phyloP scores from a whole-genome alignment of 331 rosid species.

The Prunus yedoensis region DNA sequence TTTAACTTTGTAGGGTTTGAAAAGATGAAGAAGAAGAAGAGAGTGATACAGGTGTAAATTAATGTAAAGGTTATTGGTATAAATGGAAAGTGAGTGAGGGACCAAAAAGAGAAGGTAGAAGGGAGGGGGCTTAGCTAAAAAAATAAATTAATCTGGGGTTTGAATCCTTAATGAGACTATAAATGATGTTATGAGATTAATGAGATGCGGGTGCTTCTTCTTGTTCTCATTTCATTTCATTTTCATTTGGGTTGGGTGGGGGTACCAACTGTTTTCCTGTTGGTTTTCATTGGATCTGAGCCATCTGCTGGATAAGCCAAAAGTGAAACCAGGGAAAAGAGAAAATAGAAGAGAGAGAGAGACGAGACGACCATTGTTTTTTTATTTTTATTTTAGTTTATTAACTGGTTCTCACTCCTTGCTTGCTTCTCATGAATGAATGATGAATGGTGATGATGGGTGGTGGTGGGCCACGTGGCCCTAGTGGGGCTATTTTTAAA shows the following conservation, averaged over 20 bases:
- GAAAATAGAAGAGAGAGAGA: not conserved
- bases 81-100: not conserved
- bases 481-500: not conserved
- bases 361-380: not conserved
- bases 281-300: conserved; percentile 32
- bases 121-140: not conserved
- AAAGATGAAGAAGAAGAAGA: not conserved
- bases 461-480: not conserved
- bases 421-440: not conserved
- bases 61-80: not conserved
- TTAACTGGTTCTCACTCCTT: not conserved
- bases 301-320: conserved; percentile 1
- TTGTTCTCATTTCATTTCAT: not conserved
- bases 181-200: not conserved
- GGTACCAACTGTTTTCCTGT: not conserved
- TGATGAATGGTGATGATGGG: not conserved
- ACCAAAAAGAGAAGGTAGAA: not conserved
- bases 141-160: conserved; percentile 18
- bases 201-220: not conserved
- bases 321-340: not conserved
- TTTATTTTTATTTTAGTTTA: not conserved
- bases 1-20: conserved; percentile 1
- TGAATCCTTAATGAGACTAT: not conserved
- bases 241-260: not conserved
- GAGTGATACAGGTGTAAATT: not conserved